Percentiles rank a stretch among this genome's conserved stretches.
Conservation (phyloP, 2,329 filamentous ascomycete species). For the Epichloe sibirici region DNA sequence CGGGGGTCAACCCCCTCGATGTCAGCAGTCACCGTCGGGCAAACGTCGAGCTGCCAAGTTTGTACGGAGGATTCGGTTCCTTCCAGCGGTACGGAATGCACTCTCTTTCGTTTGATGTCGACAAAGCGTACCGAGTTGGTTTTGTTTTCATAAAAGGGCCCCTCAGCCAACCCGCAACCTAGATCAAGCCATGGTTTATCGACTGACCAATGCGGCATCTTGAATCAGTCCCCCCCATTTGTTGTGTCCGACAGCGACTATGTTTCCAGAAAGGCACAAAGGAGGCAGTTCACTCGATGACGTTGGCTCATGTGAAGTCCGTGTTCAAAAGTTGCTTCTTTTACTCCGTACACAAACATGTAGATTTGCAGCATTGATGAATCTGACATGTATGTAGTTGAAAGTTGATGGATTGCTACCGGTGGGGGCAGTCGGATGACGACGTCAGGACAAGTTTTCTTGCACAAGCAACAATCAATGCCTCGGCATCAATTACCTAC, state of each 20-base stretch:
- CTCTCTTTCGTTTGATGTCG: constrained; percentile 66
- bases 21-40: constrained; percentile 61
- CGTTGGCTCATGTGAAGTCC: no score
- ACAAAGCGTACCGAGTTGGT: constrained; percentile 61
- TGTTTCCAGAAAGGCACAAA: background rate
- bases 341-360: background rate
- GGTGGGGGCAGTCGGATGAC: background rate
- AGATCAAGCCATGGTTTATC: constrained; percentile 43
- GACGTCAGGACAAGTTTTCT: background rate
- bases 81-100: constrained; percentile 58
- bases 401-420: background rate
- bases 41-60: constrained; percentile 43
- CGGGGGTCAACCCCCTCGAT: constrained; percentile 49
- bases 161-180: constrained; percentile 59
- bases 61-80: constrained; percentile 51
- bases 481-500: no score
- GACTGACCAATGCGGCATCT: constrained; percentile 31
- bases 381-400: background rate
- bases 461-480: no score
- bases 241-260: background rate
- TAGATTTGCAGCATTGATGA: background rate
- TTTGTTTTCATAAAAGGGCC: constrained; percentile 57
- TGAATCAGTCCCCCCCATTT: background rate
- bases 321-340: background rate
- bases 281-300: no score